Evolutionary conservation across 345 rosid species (phyloP), one percentile per base, ranked within the genome.

Genomic region (Heritiera fomes): DNA sequence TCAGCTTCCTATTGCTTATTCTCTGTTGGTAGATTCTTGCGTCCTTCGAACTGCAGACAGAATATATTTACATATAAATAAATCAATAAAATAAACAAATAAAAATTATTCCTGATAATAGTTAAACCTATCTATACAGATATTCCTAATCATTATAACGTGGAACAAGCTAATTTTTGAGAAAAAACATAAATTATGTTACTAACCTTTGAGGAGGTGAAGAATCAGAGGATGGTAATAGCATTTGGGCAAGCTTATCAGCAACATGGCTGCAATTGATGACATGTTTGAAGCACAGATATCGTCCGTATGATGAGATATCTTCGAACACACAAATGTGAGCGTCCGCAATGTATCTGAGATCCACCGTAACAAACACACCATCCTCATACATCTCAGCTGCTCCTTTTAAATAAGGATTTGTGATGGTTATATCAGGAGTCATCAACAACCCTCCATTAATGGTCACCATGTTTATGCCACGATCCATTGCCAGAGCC

Each of bases 401-500:
- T 53, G 93, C 91, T 70, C 95, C 95, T 83, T 86, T 89, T 43
- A 89, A 56, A 77, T 80, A 91, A 1, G 95, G 89, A 74, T 87
- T 67, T 18, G 72, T 41, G 60, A 89, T 82, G 77, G 84, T 55
- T 13, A 88, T 75, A 70, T 82, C 91, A 1, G 87, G 85, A 32
- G 84, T 67, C 88, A 87, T 81, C 72, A 88, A 34, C 64, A 89
- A 72, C 11, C 95, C 95, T 52, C 84, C 91, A 40, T 91, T 91
- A 0, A 91, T 50, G 23, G 89, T 77, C 47, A 91, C 93, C 92
- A 91, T 89, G 82, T 80, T 86, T 23, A 91, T 80, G 7, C 74
- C 90, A 17, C 95, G 82, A 78, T 91, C 95, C 95, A 89, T 91
- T 18, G 95, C 95, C 50, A 91, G 80, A 0, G 95, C 93, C 95